Evolutionary conservation across 225 moss, liverwort and hornwort genomes (phyloP), one percentile per base, ranked within the genome.

Genomic region (Bryum argenteum): DNA sequence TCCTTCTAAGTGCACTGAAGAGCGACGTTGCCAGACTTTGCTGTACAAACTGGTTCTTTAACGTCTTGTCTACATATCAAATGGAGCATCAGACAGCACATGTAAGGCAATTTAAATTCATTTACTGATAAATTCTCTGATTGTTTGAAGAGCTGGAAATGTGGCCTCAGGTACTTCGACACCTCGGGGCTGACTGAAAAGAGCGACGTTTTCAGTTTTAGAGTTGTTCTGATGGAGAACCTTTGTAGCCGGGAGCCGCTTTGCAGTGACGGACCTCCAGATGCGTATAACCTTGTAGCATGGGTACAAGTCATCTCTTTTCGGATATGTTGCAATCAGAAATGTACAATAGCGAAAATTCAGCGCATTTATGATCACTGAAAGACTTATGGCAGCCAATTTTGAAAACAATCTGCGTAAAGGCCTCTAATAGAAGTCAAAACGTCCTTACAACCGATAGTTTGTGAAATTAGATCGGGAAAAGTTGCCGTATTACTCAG

Each of bases 201-300:
- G 67, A 92, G 90, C 77, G 92, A 92, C 56, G 90, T 92, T 5
- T 92, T 88, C 71, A 92, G 90, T 72, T 92, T 92, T 62, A 90
- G 90, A 67, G 88, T 92, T 48, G 82, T 90, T 47, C 82, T 92
- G 0, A 72, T 92, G 83, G 92, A 92, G 74, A 65, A 90, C 20
- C 28, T 90, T n/a, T 90, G 86, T 81, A 90, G 92, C 17, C 86
- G 92, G 26, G 91, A 91, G 79, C 82, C 91, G 70, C 24, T 57
- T 53, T 17, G 15, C n/a, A 75, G 84, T 68, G 75, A 81, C 48
- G 65, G 74, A 55, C 50, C 77, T 75, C 87, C 89, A 54, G 84
- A 91, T 24, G 87, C 79, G 19, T 91, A 84, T 68, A 91, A 86
- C 70, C 82, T 91, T 67, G 84, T 91, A 24, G 89, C 84, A 26